Conservation (phyloP, 257 asterid species). For the Pogostemon cablin region DNA sequence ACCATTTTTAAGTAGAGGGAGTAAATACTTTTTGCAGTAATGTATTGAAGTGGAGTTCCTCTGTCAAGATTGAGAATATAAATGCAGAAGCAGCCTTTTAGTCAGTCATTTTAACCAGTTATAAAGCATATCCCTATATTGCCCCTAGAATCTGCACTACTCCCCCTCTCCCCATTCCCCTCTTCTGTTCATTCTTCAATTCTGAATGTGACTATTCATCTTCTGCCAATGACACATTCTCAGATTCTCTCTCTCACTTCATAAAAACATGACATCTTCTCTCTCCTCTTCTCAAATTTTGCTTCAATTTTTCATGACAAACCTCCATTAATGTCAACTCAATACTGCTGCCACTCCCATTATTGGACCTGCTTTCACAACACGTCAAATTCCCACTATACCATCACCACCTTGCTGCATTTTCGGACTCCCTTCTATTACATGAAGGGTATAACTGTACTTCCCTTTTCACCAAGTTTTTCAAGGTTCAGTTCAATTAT, state of each 20-base stretch:
- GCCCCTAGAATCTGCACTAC: conserved; percentile 38
- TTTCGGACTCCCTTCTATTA: conserved; percentile 5
- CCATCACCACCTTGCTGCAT: conserved; percentile 5
- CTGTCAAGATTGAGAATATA: conserved; percentile 7
- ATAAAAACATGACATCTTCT: neutral
- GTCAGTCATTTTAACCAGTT: conserved; percentile 26
- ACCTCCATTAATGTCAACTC: conserved; percentile 41
- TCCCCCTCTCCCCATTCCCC: neutral
- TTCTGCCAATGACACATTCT: conserved; percentile 36
- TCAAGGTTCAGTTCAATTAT: no score
- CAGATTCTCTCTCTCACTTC: conserved; percentile 15
- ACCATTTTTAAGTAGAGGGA: no score
- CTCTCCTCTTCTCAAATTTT: conserved; percentile 8
- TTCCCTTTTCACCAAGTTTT: neutral
- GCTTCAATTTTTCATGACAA: conserved; percentile 24
- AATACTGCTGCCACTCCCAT: conserved; percentile 14
- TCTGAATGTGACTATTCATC: conserved; percentile 43
- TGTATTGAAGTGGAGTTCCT: conserved; percentile 2
- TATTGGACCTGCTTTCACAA: conserved; percentile 21
- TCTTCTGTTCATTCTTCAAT: conserved; percentile 37
- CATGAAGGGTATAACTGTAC: conserved; percentile 5
- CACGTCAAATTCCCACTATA: conserved; percentile 23
- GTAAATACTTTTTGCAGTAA: no score
- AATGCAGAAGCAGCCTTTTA: conserved; percentile 27
- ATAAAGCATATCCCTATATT: conserved; percentile 30